Evolutionary conservation across 75 land plant genomes (phyloP), one percentile per base, ranked within the genome.

Genomic region (Selaginella tamariscina): DNA sequence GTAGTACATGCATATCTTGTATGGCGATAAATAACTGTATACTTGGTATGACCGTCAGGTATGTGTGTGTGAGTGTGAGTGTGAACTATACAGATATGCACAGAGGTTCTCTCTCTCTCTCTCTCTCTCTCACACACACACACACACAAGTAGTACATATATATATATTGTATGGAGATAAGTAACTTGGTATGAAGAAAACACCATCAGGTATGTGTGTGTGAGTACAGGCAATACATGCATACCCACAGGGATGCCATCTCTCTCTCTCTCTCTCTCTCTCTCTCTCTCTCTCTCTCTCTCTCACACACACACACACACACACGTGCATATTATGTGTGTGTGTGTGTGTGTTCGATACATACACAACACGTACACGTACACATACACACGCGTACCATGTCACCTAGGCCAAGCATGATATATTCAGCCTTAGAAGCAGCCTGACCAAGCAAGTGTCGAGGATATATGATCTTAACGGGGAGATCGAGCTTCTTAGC

Each of bases 401-500:
- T 87, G 79, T 93, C 96, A 65, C 98, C 98, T 32, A 93, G 88
- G 23, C 98, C 98, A 32, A 93, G 84, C 96, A 93, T 93, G 82
- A 90, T 80, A 71, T 65, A 89, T 31, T 93, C 91, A 5, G 27
- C 27, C 33, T 28, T 13, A 66, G 74, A 66, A 56, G 83, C 74
- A 39, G 77, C 65, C 32, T 86, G 79, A 63, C 88, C 88, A 21
- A 89, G 55, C 74, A 90, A 74, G 65, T 90, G 79, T 64, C 96
- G 78, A 1, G 98, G 98, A 49, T 89, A 93, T 11, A 93, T 80
- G 32, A 93, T 82, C 73, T 93, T 93, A 44, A 90, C 91, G 33
- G 98, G 98, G 57, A 93, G 66, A 75, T 93, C 91, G 71, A 93
- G 74, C 73, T 89, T 86, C 78, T 87, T 86, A 31, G 87, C 80